Evolutionary conservation across 2,329 filamentous ascomycete genomes (phyloP), one percentile per base, ranked within the genome.

Genomic region (Alternaria sp.): DNA sequence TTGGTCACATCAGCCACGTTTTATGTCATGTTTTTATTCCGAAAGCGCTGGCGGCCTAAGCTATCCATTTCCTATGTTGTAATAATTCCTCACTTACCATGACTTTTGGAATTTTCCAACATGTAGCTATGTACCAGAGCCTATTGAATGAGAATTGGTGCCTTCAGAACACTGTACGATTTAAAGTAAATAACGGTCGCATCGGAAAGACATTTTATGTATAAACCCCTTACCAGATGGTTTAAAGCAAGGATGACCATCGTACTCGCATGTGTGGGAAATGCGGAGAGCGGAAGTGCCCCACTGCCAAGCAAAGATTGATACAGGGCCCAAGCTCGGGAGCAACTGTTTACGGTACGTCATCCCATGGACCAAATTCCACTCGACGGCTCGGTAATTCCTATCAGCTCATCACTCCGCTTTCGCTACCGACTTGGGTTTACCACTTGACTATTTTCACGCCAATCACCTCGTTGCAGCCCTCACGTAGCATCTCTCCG

Each of bases 261-360:
- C 44, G 41, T 48, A 56, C 39, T 54, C 49, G 52, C 49, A 31
- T 24, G 26, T 42, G 23, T 28, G 33, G 36, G 29, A 33, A 53
- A 36, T 40, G 59, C 42, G 59, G 48, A 52, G 55, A 33, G 42
- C 55, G 51, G 48, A 53, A 48, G 36, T 51, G 51, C 59, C 59
- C 56, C 59, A 46, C 56, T 49, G 58, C 58, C 58, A 61, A 61
- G 59, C 23, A 24, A 44, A 34, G 51, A 41, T 44, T 42, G 39
- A 26, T 49, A 49, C 54, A 41, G 54, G 37, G 37, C 37, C 37
- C 42, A 56, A 61, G 59, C 60, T 60, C 48, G 23, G 36, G 29
- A 34, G 26, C 41, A 46, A 24, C 39, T 65, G 60, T 63, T 65
- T 61, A 58, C 56, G 23, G 54, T 65, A 63, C 62, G 62, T 63